phyloP scores from a whole-genome alignment of 2,329 filamentous ascomycete genomes.

The Xylaria polymorpha region DNA sequence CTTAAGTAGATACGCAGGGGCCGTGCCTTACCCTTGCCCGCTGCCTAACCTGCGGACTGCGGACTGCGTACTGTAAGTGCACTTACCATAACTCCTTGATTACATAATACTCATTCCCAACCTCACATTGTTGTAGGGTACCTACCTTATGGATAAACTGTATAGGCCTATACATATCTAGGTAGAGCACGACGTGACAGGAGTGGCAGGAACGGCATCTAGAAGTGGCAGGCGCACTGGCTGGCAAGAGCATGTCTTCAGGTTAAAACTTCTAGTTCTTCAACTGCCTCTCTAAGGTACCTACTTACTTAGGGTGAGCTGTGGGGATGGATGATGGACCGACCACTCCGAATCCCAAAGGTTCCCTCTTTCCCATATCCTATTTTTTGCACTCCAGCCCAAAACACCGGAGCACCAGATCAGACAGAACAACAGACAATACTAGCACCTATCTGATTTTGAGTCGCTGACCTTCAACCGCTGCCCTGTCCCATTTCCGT shows the following conservation, averaged over 20 bases:
- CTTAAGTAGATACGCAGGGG: background rate
- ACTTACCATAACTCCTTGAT: background rate
- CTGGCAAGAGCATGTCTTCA: too few relatives aligned
- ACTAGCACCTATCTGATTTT: background rate
- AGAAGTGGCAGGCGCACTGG: too few relatives aligned
- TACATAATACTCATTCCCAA: background rate
- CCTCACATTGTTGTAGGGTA: background rate
- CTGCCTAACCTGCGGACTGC: too few relatives aligned
- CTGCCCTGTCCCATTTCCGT: background rate
- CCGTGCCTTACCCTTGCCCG: too few relatives aligned
- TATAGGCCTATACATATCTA: too few relatives aligned
- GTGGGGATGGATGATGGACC: conserved; percentile 1
- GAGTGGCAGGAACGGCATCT: background rate
- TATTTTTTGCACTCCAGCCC: background rate
- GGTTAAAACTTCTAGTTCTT: too few relatives aligned
- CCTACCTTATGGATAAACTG: background rate
- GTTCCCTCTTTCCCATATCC: background rate
- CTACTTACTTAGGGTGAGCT: background rate
- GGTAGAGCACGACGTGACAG: too few relatives aligned
- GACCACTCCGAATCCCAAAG: background rate
- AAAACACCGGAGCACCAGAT: background rate
- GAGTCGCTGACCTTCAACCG: background rate
- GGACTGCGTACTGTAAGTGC: too few relatives aligned
- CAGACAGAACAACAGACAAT: background rate
- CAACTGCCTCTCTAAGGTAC: background rate